Evolutionary conservation across 2,329 filamentous ascomycete genomes (phyloP), one percentile per base, ranked within the genome.

Genomic region (Stachybotrys echinatus): DNA sequence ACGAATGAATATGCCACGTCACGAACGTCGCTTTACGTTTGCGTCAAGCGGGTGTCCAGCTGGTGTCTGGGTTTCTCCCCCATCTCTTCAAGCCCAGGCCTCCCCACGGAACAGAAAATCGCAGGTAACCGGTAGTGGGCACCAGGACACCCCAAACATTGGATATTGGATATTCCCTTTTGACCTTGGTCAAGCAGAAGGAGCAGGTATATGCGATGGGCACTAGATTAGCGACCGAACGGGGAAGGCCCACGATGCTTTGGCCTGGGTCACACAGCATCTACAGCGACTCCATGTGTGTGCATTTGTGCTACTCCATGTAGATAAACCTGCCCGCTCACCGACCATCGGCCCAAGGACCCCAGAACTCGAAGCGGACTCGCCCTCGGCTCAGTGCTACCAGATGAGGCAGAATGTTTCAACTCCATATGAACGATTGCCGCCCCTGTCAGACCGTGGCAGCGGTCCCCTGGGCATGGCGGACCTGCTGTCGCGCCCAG

Each of bases 201-300:
- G 10, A 10, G 27, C 27, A 34, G 14, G 27, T 34, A 8, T 34
- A 34, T 34, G 10, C 27, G 27, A 34, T 34, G 10, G 27, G 10
- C 27, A 10, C 27, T 14, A 34, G 27, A 34, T 8, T 34, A 8
- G 10, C 10, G 27, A 8, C 10, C 27, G 27, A 34, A 14, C 2
- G 10, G 5, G 14, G 27, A 14, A 34, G 27, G 27, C 14, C 27
- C 27, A 34, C 14, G 27, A 14, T 3, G 10, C 10, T 34, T 14
- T 8, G 27, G 10, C 14, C 27, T 34, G 27, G 27, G 27, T 34
- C 5, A 14, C 27, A 34, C 27, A 34, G 27, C 27, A 34, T 48
- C 46, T 59, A 27, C 20, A 37, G 12, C 18, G 12, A 23, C 42
- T 23, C 12, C 27, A n/a, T 34, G 31, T 21, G 22, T 23, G 40